Percentiles rank a stretch among this genome's conserved stretches.
phyloP scores from a whole-genome alignment of 2,329 filamentous ascomycete genomes.

The Aspergillus sp. region DNA sequence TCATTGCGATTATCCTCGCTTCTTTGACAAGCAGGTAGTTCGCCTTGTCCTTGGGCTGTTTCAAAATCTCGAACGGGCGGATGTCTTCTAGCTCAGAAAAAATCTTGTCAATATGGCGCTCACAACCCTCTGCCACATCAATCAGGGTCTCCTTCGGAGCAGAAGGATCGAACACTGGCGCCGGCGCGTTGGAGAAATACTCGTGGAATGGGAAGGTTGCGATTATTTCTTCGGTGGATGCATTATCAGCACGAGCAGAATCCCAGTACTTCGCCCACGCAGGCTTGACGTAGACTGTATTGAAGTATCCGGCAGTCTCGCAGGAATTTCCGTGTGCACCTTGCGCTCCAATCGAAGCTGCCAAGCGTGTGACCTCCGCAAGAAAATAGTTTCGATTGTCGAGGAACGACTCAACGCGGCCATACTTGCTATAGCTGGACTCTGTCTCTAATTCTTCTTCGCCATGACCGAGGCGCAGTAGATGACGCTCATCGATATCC shows the following conservation, averaged over 20 bases:
- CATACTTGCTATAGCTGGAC: conserved; percentile 87
- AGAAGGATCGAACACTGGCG: conserved; percentile 73
- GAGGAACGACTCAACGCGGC: conserved; percentile 90
- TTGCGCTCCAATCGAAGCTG: conserved; percentile 78
- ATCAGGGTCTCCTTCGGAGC: conserved; percentile 66
- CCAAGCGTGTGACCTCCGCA: conserved; percentile 80
- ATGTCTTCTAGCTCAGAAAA: conserved; percentile 93
- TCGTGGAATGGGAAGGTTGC: conserved; percentile 79
- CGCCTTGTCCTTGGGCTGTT: conserved; percentile 84
- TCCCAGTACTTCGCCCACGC: conserved; percentile 85
- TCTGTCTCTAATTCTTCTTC: conserved; percentile 91
- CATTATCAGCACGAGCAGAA: conserved; percentile 56
- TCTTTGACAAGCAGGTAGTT: conserved; percentile 95
- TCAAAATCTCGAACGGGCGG: conserved; percentile 89
- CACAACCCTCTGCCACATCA: conserved; percentile 80
- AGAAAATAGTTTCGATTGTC: conserved; percentile 80
- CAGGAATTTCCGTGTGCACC: conserved; percentile 96
- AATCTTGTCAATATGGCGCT: conserved; percentile 83
- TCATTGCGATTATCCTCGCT: conserved; percentile 98
- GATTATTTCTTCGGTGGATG: conserved; percentile 62
- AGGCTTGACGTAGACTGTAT: conserved; percentile 84
- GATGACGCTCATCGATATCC: conserved; percentile 92
- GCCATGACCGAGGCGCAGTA: conserved; percentile 88
- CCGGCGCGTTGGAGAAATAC: conserved; percentile 85
- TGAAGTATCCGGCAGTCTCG: conserved; percentile 96